Evolutionary conservation across 805 yeast species (phyloP), one percentile per base, ranked within the genome.

Genomic region (Barnettozyma wickerhamii): DNA sequence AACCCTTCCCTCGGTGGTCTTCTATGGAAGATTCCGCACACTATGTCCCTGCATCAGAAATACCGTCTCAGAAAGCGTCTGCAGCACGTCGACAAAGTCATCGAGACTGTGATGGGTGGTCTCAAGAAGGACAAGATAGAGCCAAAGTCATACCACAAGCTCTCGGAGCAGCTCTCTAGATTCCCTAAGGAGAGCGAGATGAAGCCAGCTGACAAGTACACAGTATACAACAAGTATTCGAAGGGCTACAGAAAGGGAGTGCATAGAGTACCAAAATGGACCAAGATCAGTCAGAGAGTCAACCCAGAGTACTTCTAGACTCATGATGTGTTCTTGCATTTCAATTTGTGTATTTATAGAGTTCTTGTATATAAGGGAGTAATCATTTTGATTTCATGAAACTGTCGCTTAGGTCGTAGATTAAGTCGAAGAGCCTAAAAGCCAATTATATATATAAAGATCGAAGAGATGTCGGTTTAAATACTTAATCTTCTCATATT

Each of bases 201-300:
- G 97, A 56, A 64, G 1, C 71, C 95, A 7, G 70, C 64, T 48
- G 95, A 93, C 65, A 91, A 91, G 64, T 93, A 93, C 65, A 81
- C 95, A 34, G 82, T 88, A 2, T 91, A 85, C 66, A 80, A 78
- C 64, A 83, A 76, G 62, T 79, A 79, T 53, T 74, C 81, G 12
- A 78, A 73, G 55, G 81, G 81, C 17, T 93, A 91, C 65, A 79
- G 98, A 68, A 91, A 89, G 66, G 81, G 90, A 49, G 79, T 86
- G 19, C 98, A 91, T 58, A 66, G 79, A 62, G 84, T 83, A 32
- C 96, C 96, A 17, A 86, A 89, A 59, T 89, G 96, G 95, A 89
- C 97, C 40, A 88, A 82, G 67, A 60, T 78, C 47, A 77, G 95
- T 7, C 74, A 81, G 62, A 80, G 96, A 68, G 79, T 75, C 43